A percentile compares a stretch with the other conserved stretches of the same genome.
These are phyloP conservation scores for Arthroderma sp. DNA, from an alignment of 2,329 filamentous ascomycete genomes.

Conservation along the genomic window DNA sequence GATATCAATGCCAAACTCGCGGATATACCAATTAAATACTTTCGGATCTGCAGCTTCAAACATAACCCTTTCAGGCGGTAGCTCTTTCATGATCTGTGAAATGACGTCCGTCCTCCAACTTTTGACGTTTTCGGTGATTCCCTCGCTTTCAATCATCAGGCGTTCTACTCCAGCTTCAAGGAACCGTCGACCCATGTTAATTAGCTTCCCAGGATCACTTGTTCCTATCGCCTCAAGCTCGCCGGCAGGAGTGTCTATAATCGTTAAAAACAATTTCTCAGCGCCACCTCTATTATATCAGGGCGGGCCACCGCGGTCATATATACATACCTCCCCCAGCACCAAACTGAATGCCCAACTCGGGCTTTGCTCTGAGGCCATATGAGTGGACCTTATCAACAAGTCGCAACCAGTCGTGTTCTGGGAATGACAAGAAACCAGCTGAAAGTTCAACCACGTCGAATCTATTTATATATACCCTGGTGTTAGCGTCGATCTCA, in stretches of 20 bases:
- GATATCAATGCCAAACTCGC: slow-evolving; percentile 44
- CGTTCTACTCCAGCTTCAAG: slow-evolving; percentile 41
- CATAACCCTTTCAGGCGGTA: slow-evolving; percentile 43
- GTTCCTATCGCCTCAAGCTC: slow-evolving; percentile 37
- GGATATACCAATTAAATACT: slow-evolving; percentile 45
- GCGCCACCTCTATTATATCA: too few species aligned
- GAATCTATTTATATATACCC: slow-evolving; percentile 24
- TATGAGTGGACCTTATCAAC: slow-evolving; percentile 36
- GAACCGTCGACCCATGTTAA: slow-evolving; percentile 38
- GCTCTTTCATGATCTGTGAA: slow-evolving; percentile 38
- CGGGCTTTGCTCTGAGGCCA: slow-evolving; percentile 41
- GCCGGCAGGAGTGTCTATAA: slow-evolving; percentile 32
- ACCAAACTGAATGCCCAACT: slow-evolving; percentile 45
- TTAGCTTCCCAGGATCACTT: slow-evolving; percentile 36
- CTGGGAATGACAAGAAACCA: slow-evolving; percentile 42
- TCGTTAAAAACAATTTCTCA: neutral
- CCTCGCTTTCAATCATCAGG: slow-evolving; percentile 48
- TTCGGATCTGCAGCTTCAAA: slow-evolving; percentile 45
- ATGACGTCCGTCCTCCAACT: slow-evolving; percentile 45
- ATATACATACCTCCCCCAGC: slow-evolving; percentile 32
- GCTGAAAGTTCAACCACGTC: slow-evolving; percentile 43
- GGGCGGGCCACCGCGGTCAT: neutral
- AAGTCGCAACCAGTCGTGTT: slow-evolving; percentile 41
- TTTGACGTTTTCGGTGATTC: slow-evolving; percentile 44
- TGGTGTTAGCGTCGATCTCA: neutral